Percentiles rank a stretch among this genome's conserved stretches.
Evolutionary conservation across 176 grass and related monocot genomes (phyloP).

Genomic region (Aegilops tauschii): DNA sequence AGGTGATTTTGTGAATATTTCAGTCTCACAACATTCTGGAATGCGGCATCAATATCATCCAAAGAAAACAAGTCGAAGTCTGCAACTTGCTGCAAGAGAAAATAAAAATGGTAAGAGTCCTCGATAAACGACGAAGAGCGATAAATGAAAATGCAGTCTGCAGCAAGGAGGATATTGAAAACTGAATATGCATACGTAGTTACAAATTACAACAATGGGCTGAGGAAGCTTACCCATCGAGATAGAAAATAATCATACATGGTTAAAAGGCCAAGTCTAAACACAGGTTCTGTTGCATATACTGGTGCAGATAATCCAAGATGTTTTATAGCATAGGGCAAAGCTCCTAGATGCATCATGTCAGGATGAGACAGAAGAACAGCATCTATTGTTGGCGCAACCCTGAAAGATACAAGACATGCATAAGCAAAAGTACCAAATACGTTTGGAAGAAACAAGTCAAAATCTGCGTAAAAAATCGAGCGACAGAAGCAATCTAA

Average conservation of each 20-base stretch:
- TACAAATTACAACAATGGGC: constrained; percentile 19
- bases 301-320: constrained; percentile 83
- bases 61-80: constrained; percentile 91
- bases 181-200: constrained; percentile 9
- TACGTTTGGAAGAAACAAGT: constrained; percentile 1
- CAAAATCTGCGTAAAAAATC: neutral
- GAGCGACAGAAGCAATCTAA: neutral
- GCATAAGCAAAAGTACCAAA: neutral
- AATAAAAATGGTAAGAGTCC: constrained; percentile 25
- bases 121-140: neutral
- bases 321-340: constrained; percentile 93
- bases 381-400: constrained; percentile 72
- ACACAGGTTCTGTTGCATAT: constrained; percentile 92
- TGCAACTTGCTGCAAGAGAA: constrained; percentile 62
- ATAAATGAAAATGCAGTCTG: neutral
- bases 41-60: constrained; percentile 86
- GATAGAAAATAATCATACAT: constrained; percentile 93
- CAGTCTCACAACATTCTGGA: constrained; percentile 79
- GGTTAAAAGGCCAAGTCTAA: constrained; percentile 94
- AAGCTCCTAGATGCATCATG: constrained; percentile 89
- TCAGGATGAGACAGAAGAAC: constrained; percentile 91
- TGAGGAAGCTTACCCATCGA: constrained; percentile 69
- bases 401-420: constrained; percentile 42
- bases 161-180: neutral
- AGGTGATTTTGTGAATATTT: constrained; percentile 89